phyloP scores from a whole-genome alignment of 2,329 filamentous ascomycete species.

The Epichloe sylvatica region DNA sequence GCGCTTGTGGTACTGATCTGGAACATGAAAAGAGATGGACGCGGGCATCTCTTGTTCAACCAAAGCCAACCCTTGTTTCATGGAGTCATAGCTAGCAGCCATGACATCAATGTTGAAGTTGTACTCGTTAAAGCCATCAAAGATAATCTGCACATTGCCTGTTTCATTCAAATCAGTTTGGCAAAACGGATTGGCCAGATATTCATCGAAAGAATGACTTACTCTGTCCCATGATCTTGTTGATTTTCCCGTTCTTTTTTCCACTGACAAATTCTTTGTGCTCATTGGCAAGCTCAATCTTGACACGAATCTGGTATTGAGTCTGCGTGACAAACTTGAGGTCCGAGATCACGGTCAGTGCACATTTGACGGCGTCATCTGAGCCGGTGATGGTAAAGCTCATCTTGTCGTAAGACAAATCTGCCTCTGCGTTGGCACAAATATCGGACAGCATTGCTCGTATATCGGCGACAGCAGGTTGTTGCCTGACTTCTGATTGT shows the following conservation, averaged over 20 bases:
- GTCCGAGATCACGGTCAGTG: constrained; percentile 86
- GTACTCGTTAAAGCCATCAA: constrained; percentile 98
- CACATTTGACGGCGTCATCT: constrained; percentile 89
- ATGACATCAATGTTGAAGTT: constrained; percentile 99
- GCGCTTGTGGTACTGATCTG: constrained; percentile 97
- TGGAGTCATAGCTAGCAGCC: constrained; percentile 80
- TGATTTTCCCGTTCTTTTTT: constrained; percentile 99
- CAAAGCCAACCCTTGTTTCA: constrained; percentile 79
- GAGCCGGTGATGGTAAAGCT: constrained; percentile 91
- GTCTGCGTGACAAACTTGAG: constrained; percentile 77
- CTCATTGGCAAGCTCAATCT: constrained; percentile 97
- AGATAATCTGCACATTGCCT: constrained; percentile 96
- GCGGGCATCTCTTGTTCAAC: constrained; percentile 99
- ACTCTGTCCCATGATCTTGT: constrained; percentile 99
- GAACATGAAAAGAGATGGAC: constrained; percentile 97
- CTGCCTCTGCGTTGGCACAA: constrained; percentile 88
- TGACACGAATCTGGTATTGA: constrained; percentile 88
- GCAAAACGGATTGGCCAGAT: neutral
- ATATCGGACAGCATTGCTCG: constrained; percentile 89
- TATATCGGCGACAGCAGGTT: constrained; percentile 57
- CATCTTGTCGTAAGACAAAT: constrained; percentile 87
- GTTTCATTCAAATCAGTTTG: neutral
- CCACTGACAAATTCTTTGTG: constrained; percentile 99
- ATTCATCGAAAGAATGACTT: constrained; percentile 3
- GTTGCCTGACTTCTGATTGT: constrained; percentile 51